Evolutionary conservation across 2,329 filamentous ascomycete genomes (phyloP), one percentile per base, ranked within the genome.

Genomic region (Beauveria brongniartii): DNA sequence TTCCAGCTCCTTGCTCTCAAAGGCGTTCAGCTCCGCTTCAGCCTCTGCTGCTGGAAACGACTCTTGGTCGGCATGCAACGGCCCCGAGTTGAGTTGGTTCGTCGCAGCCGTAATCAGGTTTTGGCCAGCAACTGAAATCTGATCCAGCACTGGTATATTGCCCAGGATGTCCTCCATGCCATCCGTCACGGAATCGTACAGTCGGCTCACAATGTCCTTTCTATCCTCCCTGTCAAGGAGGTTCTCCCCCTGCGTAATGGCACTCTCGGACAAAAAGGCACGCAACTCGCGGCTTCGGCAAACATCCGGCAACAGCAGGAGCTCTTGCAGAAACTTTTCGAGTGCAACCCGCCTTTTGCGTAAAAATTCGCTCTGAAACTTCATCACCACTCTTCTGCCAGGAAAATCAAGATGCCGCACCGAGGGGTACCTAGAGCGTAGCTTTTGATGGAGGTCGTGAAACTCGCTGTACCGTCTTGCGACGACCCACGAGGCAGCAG

Each of bases 131-230:
- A 92, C 83, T 0, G 92, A 96, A 7, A 99, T 83, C 71, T 97
- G 94, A 68, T 99, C 94, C 34, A 99, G 82, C 0, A 97, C 92
- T 1, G 94, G 91, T 48, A 97, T 93, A 70, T 96, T 97, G 61
- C 94, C 94, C 3, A 99, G 79, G 59, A 99, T 95, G 67, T 99
- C 94, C 71, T 99, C 94, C 88, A 99, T 95, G 40, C 95, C 94
- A 70, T 99, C 94, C 0, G 93, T 90, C 24, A 99, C 93, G 0
- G 93, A 97, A 71, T 95, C 95, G 75, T 97, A 99, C 53, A 99
- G 86, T 5, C 94, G 87, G 0, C 91, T 92, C 65, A 99, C 94
- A 72, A 99, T 92, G 71, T 97, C 90, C 71, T 83, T 88, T 73
- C 89, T 90, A 67, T 84, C 84, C 59, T 88, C 84, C 7, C 78